Percentiles rank a stretch among this genome's conserved stretches.
These are phyloP conservation scores for Apiotrichum sp. DNA, from an alignment of 1,284 basidiomycete genomes.

Conservation along the genomic window DNA sequence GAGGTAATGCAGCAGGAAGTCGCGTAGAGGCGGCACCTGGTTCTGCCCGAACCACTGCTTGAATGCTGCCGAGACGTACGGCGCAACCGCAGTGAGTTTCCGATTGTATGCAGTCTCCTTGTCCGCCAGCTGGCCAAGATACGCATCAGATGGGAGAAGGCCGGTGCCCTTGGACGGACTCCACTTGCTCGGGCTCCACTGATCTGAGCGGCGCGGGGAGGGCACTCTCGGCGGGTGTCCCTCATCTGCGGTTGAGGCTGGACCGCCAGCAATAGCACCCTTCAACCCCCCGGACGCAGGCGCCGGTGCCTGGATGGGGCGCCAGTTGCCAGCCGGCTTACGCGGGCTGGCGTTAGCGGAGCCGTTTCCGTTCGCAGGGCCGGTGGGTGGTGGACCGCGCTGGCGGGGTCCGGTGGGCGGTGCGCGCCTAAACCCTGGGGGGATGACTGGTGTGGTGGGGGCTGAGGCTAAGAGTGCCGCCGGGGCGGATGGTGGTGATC, in stretches of 20 bases:
- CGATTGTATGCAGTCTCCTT: constrained; percentile 22
- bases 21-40: constrained; percentile 20
- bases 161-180: constrained; percentile 2
- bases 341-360: not conserved
- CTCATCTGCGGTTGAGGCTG: not conserved
- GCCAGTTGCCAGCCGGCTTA: not conserved
- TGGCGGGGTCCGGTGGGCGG: constrained; percentile 1
- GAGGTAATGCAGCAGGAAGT: constrained; percentile 38
- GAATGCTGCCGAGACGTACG: constrained; percentile 39
- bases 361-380: not conserved
- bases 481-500: not conserved
- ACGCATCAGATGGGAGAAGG: constrained; percentile 2
- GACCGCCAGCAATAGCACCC: not conserved
- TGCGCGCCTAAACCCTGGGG: not conserved
- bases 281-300: not conserved
- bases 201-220: constrained; percentile 4
- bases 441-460: not conserved
- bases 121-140: constrained; percentile 20
- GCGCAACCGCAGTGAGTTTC: constrained; percentile 24
- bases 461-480: not conserved
- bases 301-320: constrained; percentile 2
- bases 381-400: constrained; percentile 1
- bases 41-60: constrained; percentile 30
- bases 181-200: constrained; percentile 2
- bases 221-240: not conserved